Evolutionary conservation across 345 rosid species (phyloP), one percentile per base, ranked within the genome.

Genomic region (Lepidium aucheri): DNA sequence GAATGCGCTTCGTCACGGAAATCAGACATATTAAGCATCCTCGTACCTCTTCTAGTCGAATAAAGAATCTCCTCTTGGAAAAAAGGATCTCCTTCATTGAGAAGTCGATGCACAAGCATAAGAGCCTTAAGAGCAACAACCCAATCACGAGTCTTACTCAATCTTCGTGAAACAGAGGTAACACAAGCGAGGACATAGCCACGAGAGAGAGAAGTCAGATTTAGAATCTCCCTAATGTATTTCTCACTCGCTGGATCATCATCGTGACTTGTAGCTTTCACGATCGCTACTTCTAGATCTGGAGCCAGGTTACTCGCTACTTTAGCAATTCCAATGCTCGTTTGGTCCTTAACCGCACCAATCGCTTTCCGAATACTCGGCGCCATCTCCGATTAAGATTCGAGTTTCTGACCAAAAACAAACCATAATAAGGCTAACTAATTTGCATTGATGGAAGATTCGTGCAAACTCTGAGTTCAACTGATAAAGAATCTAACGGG

Each of bases 1-100:
- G 99, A 94, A 78, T 94, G 99, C 0, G 96, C 96, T 78, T 87
- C 97, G 9, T 92, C 98, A 10, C 89, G 77, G 40, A 92, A 92
- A 76, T 83, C 95, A 1, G 93, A 74, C 91, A 92, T 75, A 65
- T 92, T 92, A 67, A 92, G 74, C 59, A 89, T 56, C 80, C 97
- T 72, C 50, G 84, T 73, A 22, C 98, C 98, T 53, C 84, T 76
- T 79, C 87, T 82, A 0, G 98, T 82, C 0, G 94, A 81, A 67
- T 73, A 79, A 45, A 85, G 67, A 38, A 92, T 80, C 85, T 89
- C 98, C 38, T 94, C 99, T 2, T 82, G 84, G 50, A 90, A 82
- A 46, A 83, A 26, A 1, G 80, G 85, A 53, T 82, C 83, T 16
- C 91, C 99, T 11, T 90, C 96, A 15, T 65, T 70, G 72, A 90